phyloP scores from a whole-genome alignment of 2,329 filamentous ascomycete genomes.

The Pezicula neosporulosa region DNA sequence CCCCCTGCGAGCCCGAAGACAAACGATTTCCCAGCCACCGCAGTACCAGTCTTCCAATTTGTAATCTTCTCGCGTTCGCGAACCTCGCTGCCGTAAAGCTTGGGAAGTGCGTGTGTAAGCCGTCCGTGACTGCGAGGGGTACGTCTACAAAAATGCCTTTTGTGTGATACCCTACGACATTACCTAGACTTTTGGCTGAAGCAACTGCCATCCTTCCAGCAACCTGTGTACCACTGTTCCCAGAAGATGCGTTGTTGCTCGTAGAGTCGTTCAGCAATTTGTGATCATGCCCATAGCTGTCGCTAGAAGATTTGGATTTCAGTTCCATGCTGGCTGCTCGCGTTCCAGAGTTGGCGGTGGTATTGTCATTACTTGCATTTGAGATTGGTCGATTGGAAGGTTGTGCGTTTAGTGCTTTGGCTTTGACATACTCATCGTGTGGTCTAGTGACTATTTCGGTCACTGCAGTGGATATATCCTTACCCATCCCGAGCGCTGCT shows the following conservation, averaged over 20 bases:
- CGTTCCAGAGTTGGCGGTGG: too few species aligned
- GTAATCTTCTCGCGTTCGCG: constrained; percentile 76
- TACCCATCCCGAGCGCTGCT: constrained; percentile 2
- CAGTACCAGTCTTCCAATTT: constrained; percentile 68
- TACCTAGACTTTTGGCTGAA: constrained; percentile 25
- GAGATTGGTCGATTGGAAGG: not conserved
- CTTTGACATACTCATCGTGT: constrained; percentile 1
- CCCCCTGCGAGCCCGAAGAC: constrained; percentile 9
- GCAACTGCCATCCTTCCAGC: constrained; percentile 6
- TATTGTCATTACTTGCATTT: not conserved
- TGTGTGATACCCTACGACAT: constrained; percentile 32
- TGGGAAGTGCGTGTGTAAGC: constrained; percentile 10
- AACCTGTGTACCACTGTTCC: not conserved
- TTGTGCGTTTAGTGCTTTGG: not conserved
- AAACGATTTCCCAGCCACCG: constrained; percentile 65
- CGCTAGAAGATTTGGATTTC: too few species aligned
- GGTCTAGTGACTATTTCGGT: constrained; percentile 7
- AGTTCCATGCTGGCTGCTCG: too few species aligned
- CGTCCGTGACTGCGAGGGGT: constrained; percentile 14
- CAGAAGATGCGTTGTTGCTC: too few species aligned
- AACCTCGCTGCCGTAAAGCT: constrained; percentile 64
- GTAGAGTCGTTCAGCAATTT: too few species aligned
- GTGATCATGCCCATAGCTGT: too few species aligned
- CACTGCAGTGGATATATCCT: constrained; percentile 5
- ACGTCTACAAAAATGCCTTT: constrained; percentile 25